Evolutionary conservation across 2,329 filamentous ascomycete genomes (phyloP).

Genomic region (Aspergillus jensenii): DNA sequence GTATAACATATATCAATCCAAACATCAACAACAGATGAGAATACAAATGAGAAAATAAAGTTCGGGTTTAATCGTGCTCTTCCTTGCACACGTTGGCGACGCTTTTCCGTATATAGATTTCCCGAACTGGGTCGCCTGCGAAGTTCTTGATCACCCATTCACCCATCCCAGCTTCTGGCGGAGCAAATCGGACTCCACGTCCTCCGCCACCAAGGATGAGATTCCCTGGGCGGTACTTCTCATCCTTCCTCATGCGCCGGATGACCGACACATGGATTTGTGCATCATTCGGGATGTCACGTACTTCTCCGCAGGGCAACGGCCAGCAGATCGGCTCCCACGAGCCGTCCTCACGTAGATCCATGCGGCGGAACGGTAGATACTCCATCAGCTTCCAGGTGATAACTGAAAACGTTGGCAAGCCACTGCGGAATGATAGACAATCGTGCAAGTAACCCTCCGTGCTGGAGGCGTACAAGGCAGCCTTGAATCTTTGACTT

Average conservation of each 20-base stretch:
- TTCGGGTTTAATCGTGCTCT: conserved; percentile 2
- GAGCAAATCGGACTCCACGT: conserved; percentile 63
- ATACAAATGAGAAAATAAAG: neutral
- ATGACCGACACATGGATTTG: conserved; percentile 74
- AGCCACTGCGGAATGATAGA: conserved; percentile 62
- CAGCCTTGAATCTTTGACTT: conserved; percentile 52
- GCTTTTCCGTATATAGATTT: conserved; percentile 60
- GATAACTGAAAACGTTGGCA: conserved; percentile 56
- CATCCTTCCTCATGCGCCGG: conserved; percentile 64
- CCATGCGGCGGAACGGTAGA: conserved; percentile 78
- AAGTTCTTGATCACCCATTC: conserved; percentile 69
- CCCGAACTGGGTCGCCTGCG: conserved; percentile 66
- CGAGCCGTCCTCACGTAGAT: conserved; percentile 67
- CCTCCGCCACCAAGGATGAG: conserved; percentile 78
- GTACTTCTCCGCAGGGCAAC: conserved; percentile 71
- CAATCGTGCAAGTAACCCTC: conserved; percentile 67
- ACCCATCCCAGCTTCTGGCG: conserved; percentile 64
- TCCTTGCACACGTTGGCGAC: conserved; percentile 30
- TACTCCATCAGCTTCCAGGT: conserved; percentile 80
- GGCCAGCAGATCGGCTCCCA: conserved; percentile 84
- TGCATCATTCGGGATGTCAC: conserved; percentile 71
- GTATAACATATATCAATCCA: neutral
- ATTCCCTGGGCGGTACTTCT: conserved; percentile 72
- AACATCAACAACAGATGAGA: neutral
- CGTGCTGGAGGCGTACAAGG: conserved; percentile 58